Evolutionary conservation across 352 stramenopile genomes (phyloP).

Genomic region (Phytopythium chamaehyphon): DNA sequence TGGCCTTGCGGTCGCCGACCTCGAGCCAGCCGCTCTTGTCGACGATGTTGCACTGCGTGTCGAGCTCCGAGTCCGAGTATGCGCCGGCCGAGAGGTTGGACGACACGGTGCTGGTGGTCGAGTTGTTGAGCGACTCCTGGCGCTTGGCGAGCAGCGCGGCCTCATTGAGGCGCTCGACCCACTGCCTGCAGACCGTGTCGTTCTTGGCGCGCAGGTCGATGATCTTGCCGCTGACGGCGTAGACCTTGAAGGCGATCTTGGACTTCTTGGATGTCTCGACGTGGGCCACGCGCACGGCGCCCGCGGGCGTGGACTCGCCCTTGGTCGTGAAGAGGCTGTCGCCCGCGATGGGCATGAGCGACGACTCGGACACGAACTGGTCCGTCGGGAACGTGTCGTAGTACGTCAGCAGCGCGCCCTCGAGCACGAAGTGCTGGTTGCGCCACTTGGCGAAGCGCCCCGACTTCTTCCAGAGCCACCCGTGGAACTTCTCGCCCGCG

Average conservation of each 20-base stretch:
- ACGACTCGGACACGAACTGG: conserved; percentile 64
- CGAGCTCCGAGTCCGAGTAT: conserved; percentile 71
- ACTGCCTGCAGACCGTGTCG: conserved; percentile 63
- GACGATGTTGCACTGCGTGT: conserved; percentile 55
- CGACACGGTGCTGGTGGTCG: conserved; percentile 66
- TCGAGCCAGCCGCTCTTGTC: too few species aligned
- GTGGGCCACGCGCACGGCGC: conserved; percentile 70
- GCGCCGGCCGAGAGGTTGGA: conserved; percentile 50
- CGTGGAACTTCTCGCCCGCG: conserved; percentile 69
- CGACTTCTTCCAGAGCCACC: conserved; percentile 82
- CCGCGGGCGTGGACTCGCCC: conserved; percentile 60
- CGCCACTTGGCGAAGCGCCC: conserved; percentile 79
- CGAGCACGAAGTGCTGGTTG: conserved; percentile 83
- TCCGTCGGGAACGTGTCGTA: conserved; percentile 83
- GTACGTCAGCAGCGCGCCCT: conserved; percentile 72
- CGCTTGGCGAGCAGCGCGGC: conserved; percentile 65
- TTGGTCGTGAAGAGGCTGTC: conserved; percentile 72
- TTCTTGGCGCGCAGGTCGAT: conserved; percentile 82
- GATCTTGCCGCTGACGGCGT: conserved; percentile 77
- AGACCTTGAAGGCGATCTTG: conserved; percentile 83
- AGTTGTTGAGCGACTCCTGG: conserved; percentile 71
- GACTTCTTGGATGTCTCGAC: conserved; percentile 72
- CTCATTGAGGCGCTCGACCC: conserved; percentile 70
- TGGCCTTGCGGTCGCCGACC: too few species aligned
- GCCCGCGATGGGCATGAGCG: conserved; percentile 48